Base-by-base conservation (phyloP, 2,329 filamentous ascomycete species). In the Gnomoniopsis sp. region DNA sequence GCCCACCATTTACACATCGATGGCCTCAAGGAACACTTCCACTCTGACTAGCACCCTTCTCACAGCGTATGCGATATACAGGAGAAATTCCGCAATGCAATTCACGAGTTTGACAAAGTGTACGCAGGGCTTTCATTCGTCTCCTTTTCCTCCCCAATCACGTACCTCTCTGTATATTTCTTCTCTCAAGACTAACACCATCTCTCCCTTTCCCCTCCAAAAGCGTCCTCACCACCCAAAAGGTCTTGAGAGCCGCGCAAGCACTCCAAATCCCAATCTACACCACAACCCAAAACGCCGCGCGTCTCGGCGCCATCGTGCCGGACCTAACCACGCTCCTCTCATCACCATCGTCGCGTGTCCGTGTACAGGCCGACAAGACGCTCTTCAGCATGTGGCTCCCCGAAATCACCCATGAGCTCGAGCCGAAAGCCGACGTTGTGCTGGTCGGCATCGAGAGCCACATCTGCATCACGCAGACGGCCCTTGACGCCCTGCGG, bases 401-500 rank as follows among this genome's bases (percentile, higher is more conserved):
- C 2, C 88, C 91, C 0, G 79, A 87, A 43, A 77, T 96, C 47
- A 75, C 79, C 26, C 66, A 74, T 4, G 66, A 69, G 21, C 67
- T 73, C 59, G 38, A 69, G 7, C 38, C 41, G 49, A 66, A 74
- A 21, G 62, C 68, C 1, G 82, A 88, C 66, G 82, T 91, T 55
- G 88, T 90, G 57, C 85, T 98, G 63, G 88, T 96, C 17, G 93
- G 93, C 41, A 96, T 98, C 70, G 93, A 98, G 75, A 85, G 86
- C 44, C 93, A 98, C 75, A 95, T 98, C 71, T 98, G 93, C 78
- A 87, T 98, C 33, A 93, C 91, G 61, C 93, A 98, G 80, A 97
- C 93, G 46, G 86, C 90, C 17, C 80, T 97, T 46, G 93, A 97
- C 76, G 77, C 96, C 51, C 77, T 95, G 47, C 77, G 79, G 22